Evolutionary conservation across 257 asterid genomes (phyloP), one percentile per base, ranked within the genome.

Genomic region (Jaltomata sinuosa): DNA sequence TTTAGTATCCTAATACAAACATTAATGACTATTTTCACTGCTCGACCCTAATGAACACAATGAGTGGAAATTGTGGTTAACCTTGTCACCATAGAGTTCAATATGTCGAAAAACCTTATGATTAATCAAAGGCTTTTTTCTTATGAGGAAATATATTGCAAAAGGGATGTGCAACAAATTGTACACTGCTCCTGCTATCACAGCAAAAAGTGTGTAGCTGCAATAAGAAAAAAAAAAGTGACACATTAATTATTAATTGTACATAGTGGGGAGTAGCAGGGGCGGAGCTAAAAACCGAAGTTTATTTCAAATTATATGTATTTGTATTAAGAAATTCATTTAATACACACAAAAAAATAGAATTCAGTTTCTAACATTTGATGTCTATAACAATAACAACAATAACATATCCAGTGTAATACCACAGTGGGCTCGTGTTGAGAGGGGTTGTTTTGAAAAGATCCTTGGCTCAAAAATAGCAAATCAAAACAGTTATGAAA

Each of bases 21-120:
- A n/a, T n/a, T n/a, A n/a, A n/a, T n/a, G n/a, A n/a, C n/a, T n/a
- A n/a, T n/a, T n/a, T n/a, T n/a, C n/a, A n/a, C n/a, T n/a, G n/a
- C n/a, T n/a, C n/a, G n/a, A n/a, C n/a, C n/a, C n/a, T n/a, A n/a
- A n/a, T n/a, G n/a, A n/a, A n/a, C n/a, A n/a, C n/a, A n/a, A n/a
- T n/a, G n/a, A n/a, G n/a, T n/a, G n/a, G 76, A 11, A 49, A 4
- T 18, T n/a, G 4, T 27, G 6, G 0, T 19, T n/a, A n/a, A 65
- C 87, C 87, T 85, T 81, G 67, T 85, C 85, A 19, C 85, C 83
- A 9, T 68, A 81, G 12, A 85, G 40, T 32, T 85, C 85, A 62
- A 85, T 31, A 10, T 21, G 84, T 12, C 62, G 38, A 29, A 85
- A 81, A 47, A 36, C 25, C 8, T 72, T 25, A 27, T 49, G 80